Conservation (phyloP, 495 filamentous ascomycete species). For the Pyrenopolyporus hunteri region DNA sequence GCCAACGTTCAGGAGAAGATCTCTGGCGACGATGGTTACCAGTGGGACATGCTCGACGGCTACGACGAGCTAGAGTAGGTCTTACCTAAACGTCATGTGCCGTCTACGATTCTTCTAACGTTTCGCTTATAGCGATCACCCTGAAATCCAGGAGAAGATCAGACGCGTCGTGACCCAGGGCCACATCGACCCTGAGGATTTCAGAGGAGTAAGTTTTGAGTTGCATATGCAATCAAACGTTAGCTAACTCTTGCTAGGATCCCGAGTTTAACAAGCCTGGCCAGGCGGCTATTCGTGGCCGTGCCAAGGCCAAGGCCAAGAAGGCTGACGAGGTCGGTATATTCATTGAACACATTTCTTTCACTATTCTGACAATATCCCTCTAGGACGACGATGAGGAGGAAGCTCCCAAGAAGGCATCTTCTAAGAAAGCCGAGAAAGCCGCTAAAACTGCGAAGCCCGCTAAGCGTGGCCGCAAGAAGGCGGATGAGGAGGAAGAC, state of each 20-base stretch:
- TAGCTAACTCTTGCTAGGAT: conserved; percentile 58
- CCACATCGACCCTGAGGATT: conserved; percentile 77
- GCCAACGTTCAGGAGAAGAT: conserved; percentile 58
- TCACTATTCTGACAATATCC: conserved; percentile 4
- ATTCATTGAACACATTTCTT: not conserved
- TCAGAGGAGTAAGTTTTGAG: conserved; percentile 69
- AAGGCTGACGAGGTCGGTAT: conserved; percentile 39
- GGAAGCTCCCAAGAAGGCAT: conserved; percentile 33
- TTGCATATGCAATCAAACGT: not conserved
- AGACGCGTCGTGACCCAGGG: conserved; percentile 66
- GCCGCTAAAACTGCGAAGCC: no score
- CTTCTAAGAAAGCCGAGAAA: conserved; percentile 47
- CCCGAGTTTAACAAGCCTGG: conserved; percentile 71
- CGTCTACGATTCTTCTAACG: not conserved
- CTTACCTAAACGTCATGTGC: not conserved
- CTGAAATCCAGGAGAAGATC: conserved; percentile 67
- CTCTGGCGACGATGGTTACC: conserved; percentile 42
- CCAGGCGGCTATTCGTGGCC: conserved; percentile 62
- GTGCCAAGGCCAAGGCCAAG: conserved; percentile 52
- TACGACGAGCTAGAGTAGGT: conserved; percentile 68
- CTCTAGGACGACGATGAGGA: conserved; percentile 36
- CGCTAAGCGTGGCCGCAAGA: conserved; percentile 49
- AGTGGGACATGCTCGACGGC: conserved; percentile 65
- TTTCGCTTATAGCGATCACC: conserved; percentile 33
- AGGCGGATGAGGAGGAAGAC: conserved; percentile 41